phyloP scores from a whole-genome alignment of 768 basidiomycete genomes.

The Pisolithus sp. region DNA sequence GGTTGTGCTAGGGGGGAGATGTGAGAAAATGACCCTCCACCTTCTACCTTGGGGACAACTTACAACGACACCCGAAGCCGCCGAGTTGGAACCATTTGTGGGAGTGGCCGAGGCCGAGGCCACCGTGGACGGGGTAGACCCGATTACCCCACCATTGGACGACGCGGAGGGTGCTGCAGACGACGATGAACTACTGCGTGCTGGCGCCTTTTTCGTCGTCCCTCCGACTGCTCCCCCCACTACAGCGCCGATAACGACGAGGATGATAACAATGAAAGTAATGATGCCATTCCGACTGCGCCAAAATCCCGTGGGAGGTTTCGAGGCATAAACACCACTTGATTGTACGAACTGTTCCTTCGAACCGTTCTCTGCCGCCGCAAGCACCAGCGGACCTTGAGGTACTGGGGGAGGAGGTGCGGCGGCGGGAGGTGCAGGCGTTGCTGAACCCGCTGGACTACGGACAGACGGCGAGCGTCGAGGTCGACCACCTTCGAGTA shows the following conservation, averaged over 20 bases:
- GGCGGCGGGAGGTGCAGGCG: conserved; percentile 7
- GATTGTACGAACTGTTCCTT: conserved; percentile 10
- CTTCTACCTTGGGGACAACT: no score
- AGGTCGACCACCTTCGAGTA: conserved; percentile 27
- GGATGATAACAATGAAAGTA: conserved; percentile 31
- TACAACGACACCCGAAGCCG: no score
- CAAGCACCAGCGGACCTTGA: conserved; percentile 5
- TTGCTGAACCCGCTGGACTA: conserved; percentile 9
- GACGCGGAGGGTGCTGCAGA: no score
- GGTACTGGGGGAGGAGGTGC: background rate
- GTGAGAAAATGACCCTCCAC: no score
- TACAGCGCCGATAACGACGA: conserved; percentile 42
- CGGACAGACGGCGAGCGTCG: conserved; percentile 19
- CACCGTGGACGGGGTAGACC: no score
- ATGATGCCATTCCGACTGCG: conserved; percentile 41
- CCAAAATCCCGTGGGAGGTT: conserved; percentile 37
- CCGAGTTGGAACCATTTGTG: no score
- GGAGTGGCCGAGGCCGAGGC: no score
- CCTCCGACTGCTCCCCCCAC: conserved; percentile 59
- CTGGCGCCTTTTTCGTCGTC: conserved; percentile 22
- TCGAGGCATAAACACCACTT: background rate
- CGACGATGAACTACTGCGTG: no score
- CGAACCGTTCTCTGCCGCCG: conserved; percentile 6
- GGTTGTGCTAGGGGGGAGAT: no score
- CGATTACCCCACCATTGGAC: no score